A percentile compares a stretch with the other conserved stretches of the same genome.
phyloP scores from a whole-genome alignment of 768 basidiomycete species.

The Naganishia antarctica region DNA sequence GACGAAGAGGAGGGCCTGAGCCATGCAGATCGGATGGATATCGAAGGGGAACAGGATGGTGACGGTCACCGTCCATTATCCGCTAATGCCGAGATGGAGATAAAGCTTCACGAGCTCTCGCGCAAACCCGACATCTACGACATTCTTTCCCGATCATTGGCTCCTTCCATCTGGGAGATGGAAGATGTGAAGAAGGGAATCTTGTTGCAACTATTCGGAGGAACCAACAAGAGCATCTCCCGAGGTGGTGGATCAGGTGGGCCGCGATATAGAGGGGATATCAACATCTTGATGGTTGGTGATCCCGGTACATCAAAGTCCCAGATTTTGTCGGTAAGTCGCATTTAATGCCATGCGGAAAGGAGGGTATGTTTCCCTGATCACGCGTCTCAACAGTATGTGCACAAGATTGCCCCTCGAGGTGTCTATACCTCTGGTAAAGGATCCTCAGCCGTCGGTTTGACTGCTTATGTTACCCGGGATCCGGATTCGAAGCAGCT shows the following conservation, averaged over 20 bases:
- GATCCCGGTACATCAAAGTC: slow-evolving; percentile 99
- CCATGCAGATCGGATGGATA: slow-evolving; percentile 33
- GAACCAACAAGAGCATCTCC: slow-evolving; percentile 92
- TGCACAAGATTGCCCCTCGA: slow-evolving; percentile 95
- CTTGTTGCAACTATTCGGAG: slow-evolving; percentile 89
- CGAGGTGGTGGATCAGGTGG: slow-evolving; percentile 92
- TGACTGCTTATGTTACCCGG: slow-evolving; percentile 96
- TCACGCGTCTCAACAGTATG: slow-evolving; percentile 61
- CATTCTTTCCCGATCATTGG: slow-evolving; percentile 72
- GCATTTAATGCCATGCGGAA: no score
- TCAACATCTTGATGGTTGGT: slow-evolving; percentile 93
- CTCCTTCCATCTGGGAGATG: slow-evolving; percentile 95
- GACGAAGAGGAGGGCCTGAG: slow-evolving; percentile 59
- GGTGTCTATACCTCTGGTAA: slow-evolving; percentile 98
- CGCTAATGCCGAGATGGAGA: slow-evolving; percentile 67
- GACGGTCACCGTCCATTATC: slow-evolving; percentile 48
- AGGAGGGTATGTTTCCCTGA: neutral
- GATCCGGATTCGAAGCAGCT: slow-evolving; percentile 98
- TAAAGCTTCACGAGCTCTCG: slow-evolving; percentile 68
- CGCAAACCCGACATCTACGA: slow-evolving; percentile 77
- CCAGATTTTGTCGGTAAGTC: slow-evolving; percentile 78
- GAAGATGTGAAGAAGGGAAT: slow-evolving; percentile 99
- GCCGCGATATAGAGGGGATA: slow-evolving; percentile 93
- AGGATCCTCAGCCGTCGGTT: slow-evolving; percentile 95
- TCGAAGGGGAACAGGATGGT: slow-evolving; percentile 37